phyloP scores from a whole-genome alignment of 257 asterid species.

The Plantago major region DNA sequence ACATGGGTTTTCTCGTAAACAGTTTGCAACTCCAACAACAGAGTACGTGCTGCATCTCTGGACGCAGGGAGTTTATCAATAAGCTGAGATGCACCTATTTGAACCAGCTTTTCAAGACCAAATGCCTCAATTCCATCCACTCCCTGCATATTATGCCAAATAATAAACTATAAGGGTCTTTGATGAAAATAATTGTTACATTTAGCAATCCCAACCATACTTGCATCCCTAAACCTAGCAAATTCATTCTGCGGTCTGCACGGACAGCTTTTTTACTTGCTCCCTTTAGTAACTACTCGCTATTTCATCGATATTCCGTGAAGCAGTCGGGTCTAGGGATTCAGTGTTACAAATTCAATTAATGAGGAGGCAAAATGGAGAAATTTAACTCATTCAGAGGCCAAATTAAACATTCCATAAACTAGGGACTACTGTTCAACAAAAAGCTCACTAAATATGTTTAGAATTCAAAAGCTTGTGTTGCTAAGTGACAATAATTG shows the following conservation, averaged over 20 bases:
- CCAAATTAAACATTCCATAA: too few species aligned
- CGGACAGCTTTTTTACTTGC: too few species aligned
- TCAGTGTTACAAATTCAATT: too few species aligned
- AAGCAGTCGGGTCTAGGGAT: too few species aligned
- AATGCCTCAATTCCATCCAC: constrained; percentile 64
- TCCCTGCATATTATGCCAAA: constrained; percentile 42
- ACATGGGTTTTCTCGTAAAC: constrained; percentile 45
- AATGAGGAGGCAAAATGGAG: too few species aligned
- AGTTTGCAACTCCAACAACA: constrained; percentile 66
- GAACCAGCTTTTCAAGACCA: constrained; percentile 77
- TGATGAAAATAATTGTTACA: neutral
- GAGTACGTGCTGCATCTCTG: constrained; percentile 83
- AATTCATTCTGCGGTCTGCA: too few species aligned
- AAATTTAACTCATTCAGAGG: too few species aligned
- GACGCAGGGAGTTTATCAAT: constrained; percentile 90
- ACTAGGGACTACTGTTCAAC: neutral
- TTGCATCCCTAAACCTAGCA: neutral
- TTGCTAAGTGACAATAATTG: neutral
- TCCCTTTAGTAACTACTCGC: too few species aligned
- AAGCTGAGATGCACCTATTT: constrained; percentile 81
- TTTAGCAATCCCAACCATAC: neutral
- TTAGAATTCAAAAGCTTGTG: neutral
- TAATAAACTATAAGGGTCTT: neutral
- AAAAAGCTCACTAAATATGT: neutral
- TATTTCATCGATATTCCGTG: too few species aligned